These are phyloP conservation scores for Nymphaea colorata DNA, from an alignment of 164 flowering plant genomes.

Conservation along the genomic window DNA sequence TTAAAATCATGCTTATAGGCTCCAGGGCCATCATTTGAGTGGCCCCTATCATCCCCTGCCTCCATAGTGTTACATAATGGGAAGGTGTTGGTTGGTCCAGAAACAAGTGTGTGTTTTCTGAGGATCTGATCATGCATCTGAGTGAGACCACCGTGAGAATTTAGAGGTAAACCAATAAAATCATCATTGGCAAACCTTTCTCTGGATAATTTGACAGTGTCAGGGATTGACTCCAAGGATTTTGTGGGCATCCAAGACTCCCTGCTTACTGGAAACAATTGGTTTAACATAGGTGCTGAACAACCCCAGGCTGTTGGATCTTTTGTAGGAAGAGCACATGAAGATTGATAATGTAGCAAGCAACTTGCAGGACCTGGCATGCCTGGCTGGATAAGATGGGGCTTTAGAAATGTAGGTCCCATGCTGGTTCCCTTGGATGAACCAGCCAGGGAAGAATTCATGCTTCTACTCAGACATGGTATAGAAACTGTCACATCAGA, in stretches of 20 bases:
- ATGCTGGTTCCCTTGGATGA: neutral
- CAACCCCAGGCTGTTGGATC: conserved; percentile 12
- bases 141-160: conserved; percentile 56
- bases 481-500: neutral
- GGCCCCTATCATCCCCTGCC: conserved; percentile 4
- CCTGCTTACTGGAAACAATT: conserved; percentile 3
- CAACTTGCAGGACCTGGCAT: conserved; percentile 5
- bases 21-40: conserved; percentile 9
- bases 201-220: conserved; percentile 1
- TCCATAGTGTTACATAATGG: conserved; percentile 11
- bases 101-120: conserved; percentile 7
- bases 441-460: neutral
- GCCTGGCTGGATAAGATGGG: neutral
- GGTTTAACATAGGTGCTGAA: conserved; percentile 17
- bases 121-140: conserved; percentile 14
- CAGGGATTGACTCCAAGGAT: neutral
- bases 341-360: conserved; percentile 12
- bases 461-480: neutral
- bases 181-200: conserved; percentile 15
- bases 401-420: neutral
- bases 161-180: conserved; percentile 52
- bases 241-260: conserved; percentile 4
- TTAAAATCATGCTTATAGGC: conserved; percentile 13
- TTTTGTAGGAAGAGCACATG: conserved; percentile 13
- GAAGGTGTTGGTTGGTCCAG: conserved; percentile 12